Base-by-base conservation (phyloP, 495 filamentous ascomycete genomes). In the Hamigera avellanea region DNA sequence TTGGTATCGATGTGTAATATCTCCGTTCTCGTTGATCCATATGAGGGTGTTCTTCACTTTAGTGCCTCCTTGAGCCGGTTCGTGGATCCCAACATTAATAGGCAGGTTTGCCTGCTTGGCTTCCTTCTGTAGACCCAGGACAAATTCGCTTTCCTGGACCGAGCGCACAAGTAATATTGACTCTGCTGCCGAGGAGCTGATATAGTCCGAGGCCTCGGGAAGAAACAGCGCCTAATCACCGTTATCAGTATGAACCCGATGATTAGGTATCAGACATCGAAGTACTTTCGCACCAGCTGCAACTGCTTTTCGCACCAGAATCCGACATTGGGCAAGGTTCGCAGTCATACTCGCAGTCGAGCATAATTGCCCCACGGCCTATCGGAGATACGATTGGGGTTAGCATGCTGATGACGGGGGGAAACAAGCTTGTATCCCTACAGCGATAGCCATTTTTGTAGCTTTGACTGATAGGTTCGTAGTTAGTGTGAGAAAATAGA, bases 141-240 rank as follows among this genome's bases (percentile, higher is more conserved):
- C 73, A 56, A 95, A 93, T 37, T 70, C 54, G 31, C 62, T 72
- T 14, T 61, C 54, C 1, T 64, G 50, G 26, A 67, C 66, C 3
- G 83, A 67, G 34, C 68, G 64, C 45, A 70, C 80, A 14, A 93
- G 75, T 14, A 70, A 62, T 6, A 86, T 52, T 0, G 77, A 78
- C 49, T 89, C 81, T 7, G 72, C 56, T 17, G 74, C 56, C 1
- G 75, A 76, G 12, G 67, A 64, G 29, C 72, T 76, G 42, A 94
- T 87, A 66, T 93, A 95, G 61, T 95, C 88, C 40, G 71, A 77
- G 27, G 88, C 88, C 68, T 95, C 87, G 13, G 87, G 91, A 42
- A 95, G 81, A 57, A 95, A 94, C 35, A 95, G 67, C 17, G 81
- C 76, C 83, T 89, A 42, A 3, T 21, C 5, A 30, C 12, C 25